phyloP scores from a whole-genome alignment of 305 asterid genomes.

The Fraxinus sp. region DNA sequence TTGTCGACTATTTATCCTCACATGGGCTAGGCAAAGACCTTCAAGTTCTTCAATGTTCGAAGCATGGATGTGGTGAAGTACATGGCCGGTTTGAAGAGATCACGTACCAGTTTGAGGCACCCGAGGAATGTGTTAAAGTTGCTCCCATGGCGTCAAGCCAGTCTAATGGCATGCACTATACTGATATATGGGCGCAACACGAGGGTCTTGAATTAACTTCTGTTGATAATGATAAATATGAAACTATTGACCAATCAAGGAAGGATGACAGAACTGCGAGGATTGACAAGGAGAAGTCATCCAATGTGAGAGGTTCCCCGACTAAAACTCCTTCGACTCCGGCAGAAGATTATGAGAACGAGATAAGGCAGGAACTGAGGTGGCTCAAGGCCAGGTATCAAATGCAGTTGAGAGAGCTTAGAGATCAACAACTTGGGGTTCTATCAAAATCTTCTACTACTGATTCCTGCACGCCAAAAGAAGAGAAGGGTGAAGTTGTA shows the following conservation, averaged over 20 bases:
- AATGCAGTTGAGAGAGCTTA: conserved; percentile 52
- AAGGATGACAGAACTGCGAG: conserved; percentile 16
- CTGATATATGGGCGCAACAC: conserved; percentile 36
- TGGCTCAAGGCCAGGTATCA: conserved; percentile 77
- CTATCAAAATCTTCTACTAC: conserved; percentile 20
- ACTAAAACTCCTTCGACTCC: conserved; percentile 29
- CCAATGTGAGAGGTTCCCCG: conserved; percentile 21
- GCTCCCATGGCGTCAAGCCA: conserved; percentile 40
- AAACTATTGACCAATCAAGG: conserved; percentile 18
- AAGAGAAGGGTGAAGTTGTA: conserved; percentile 22
- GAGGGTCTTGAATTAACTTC: conserved; percentile 33
- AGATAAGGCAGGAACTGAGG: conserved; percentile 51
- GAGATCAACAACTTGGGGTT: conserved; percentile 39
- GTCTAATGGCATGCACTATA: conserved; percentile 32
- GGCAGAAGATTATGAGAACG: conserved; percentile 39
- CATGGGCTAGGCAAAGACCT: conserved; percentile 36
- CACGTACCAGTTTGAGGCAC: conserved; percentile 56
- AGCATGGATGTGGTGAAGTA: conserved; percentile 48
- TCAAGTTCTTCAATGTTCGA: conserved; percentile 42
- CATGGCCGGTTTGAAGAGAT: conserved; percentile 90
- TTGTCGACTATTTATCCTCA: conserved; percentile 29
- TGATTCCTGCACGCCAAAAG: not conserved
- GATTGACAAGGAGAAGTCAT: conserved; percentile 17
- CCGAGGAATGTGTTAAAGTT: conserved; percentile 37
- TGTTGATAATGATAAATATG: conserved; percentile 17